Evolutionary conservation across 768 basidiomycete genomes (phyloP).

Genomic region (Mycena capillaripes): DNA sequence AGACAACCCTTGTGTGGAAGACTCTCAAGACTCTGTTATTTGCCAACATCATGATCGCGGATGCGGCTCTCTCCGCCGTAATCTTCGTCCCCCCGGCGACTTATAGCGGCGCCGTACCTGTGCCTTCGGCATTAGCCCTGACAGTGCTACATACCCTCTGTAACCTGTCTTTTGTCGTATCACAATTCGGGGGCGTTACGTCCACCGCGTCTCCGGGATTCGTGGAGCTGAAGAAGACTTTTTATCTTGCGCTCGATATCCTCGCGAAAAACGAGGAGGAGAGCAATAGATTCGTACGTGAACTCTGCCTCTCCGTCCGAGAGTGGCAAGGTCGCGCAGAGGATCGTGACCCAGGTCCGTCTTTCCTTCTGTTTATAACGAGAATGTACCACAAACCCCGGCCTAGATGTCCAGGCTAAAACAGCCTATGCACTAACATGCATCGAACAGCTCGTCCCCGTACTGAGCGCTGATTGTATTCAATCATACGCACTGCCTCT

Average conservation of each 20-base stretch:
- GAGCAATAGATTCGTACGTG: slow-evolving; percentile 50
- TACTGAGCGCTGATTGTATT: slow-evolving; percentile 67
- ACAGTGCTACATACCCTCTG: slow-evolving; percentile 70
- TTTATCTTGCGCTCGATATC: slow-evolving; percentile 85
- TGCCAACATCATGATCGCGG: slow-evolving; percentile 76
- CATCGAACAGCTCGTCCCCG: slow-evolving; percentile 83
- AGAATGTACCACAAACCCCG: not conserved
- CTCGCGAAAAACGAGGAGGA: slow-evolving; percentile 57
- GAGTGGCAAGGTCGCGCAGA: slow-evolving; percentile 15
- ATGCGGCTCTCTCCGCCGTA: slow-evolving; percentile 68
- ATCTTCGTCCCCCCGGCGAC: slow-evolving; percentile 63
- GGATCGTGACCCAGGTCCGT: slow-evolving; percentile 19
- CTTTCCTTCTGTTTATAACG: not conserved
- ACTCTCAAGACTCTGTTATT: slow-evolving; percentile 85
- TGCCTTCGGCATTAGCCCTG: slow-evolving; percentile 65
- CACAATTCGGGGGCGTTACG: slow-evolving; percentile 83
- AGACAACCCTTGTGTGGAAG: slow-evolving; percentile 71
- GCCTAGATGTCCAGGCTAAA: slow-evolving; percentile 52
- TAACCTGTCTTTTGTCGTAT: slow-evolving; percentile 81
- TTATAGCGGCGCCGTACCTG: slow-evolving; percentile 32
- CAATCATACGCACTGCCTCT: slow-evolving; percentile 69
- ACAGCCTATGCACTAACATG: slow-evolving; percentile 78
- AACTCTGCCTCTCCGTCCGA: slow-evolving; percentile 26
- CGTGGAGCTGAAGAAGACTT: slow-evolving; percentile 78
- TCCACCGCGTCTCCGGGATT: slow-evolving; percentile 69